Conservation (phyloP, 2,329 filamentous ascomycete species). For the Aureobasidium uvarum region DNA sequence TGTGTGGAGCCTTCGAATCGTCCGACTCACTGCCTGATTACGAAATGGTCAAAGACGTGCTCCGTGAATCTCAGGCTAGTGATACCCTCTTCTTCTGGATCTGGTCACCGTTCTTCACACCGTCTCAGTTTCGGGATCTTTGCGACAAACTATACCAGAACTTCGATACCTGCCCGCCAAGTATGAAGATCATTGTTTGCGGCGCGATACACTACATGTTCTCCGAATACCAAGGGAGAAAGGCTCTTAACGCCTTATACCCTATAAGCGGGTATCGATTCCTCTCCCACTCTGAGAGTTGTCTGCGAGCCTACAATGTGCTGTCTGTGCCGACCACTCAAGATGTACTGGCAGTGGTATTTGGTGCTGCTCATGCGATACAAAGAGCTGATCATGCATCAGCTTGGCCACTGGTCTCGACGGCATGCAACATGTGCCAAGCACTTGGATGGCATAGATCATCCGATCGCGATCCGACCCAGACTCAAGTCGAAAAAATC, state of each 20-base stretch:
- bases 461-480: background rate
- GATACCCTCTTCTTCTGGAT: background rate
- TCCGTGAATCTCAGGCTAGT: background rate
- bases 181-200: background rate
- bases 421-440: background rate
- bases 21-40: background rate
- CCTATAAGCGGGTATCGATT: background rate
- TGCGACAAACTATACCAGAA: background rate
- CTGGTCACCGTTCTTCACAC: background rate
- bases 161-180: background rate
- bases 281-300: background rate
- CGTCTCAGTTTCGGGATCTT: background rate
- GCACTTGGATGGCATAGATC: background rate
- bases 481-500: background rate
- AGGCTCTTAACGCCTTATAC: too few species aligned
- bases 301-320: background rate
- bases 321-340: background rate
- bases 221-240: background rate
- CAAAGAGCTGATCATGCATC: background rate
- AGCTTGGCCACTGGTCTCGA: background rate
- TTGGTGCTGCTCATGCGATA: background rate
- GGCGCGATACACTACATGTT: slow-evolving; percentile 1
- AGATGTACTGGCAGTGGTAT: background rate
- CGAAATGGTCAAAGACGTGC: background rate
- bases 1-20: too few species aligned